Evolutionary conservation across 306 rosid genomes (phyloP), one percentile per base, ranked within the genome.

Genomic region (Prunus davidiana): DNA sequence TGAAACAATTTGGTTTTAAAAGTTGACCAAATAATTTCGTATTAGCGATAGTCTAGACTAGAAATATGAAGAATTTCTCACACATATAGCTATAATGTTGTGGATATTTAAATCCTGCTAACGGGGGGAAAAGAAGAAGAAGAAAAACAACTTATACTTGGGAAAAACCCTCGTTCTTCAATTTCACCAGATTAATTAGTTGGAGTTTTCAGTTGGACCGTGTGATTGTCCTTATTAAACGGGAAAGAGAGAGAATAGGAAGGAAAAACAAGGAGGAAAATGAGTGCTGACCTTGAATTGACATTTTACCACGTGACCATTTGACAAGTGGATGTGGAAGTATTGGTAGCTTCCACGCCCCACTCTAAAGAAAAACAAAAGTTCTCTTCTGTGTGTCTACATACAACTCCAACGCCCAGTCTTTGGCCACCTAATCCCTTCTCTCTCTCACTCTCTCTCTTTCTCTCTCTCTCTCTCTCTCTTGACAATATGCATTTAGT

Each of bases 241-340:
- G 41, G 41, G 41, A 12, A 46, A 12, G 51, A 12, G 10, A n/a
- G 28, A 56, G 12, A 9, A 56, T 8, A 19, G 0, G 14, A 46
- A 18, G 25, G 27, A 2, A 49, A 20, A 49, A 12, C 3, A 9
- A 50, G 7, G 24, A 32, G 15, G 46, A 22, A 47, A 8, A 27
- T 51, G 45, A 18, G 61, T 51, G 47, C 34, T 12, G 64, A 51
- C 69, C n/a, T 47, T 47, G 4, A 2, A 4, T 47, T 22, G 19
- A 46, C 57, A 10, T 19, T 16, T 25, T 38, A 7, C 9, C 43
- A 38, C 43, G 51, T 62, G 38, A 6, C 27, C 18, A n/a, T 71
- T 72, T 77, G 85, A 82, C 71, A 74, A 47, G 83, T 82, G 78
- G 83, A 71, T 64, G 83, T 25, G 55, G 78, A 82, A 78, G 6